These are phyloP conservation scores for Gynochthodes officinalis DNA, from an alignment of 257 asterid genomes.

Conservation along the genomic window DNA sequence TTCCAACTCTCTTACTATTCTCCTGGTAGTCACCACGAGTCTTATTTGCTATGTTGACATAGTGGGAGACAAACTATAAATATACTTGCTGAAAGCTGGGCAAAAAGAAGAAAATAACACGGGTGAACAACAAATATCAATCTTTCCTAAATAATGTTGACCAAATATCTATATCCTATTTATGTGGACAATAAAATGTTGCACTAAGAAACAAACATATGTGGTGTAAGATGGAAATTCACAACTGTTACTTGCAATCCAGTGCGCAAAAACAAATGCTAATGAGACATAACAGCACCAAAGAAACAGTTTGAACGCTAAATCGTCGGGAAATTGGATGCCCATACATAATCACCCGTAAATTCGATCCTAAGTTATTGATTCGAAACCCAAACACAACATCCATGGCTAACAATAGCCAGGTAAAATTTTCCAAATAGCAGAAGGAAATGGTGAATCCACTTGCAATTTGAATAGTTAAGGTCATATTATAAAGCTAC, in stretches of 20 bases:
- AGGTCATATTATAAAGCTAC: not conserved
- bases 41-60: not conserved
- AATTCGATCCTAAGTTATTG: not conserved
- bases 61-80: not conserved
- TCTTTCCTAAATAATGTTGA: not conserved
- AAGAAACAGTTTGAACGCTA: not conserved
- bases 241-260: not conserved
- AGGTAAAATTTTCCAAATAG: not conserved
- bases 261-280: not conserved
- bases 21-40: not conserved
- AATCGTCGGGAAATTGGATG: not conserved
- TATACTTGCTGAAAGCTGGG: not conserved
- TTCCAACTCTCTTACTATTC: not conserved
- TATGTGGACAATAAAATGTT: not conserved
- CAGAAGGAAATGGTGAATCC: not conserved
- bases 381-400: not conserved
- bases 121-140: not conserved
- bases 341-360: not conserved
- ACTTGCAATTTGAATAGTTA: not conserved
- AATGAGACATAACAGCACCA: not conserved
- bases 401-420: not conserved
- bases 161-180: not conserved
- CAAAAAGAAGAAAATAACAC: not conserved
- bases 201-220: not conserved
- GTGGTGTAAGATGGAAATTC: not conserved